A percentile compares a stretch with the other conserved stretches of the same genome.
Evolutionary conservation across 23 red algal genomes (phyloP).

Genomic region (Gracilariopsis chorda): DNA sequence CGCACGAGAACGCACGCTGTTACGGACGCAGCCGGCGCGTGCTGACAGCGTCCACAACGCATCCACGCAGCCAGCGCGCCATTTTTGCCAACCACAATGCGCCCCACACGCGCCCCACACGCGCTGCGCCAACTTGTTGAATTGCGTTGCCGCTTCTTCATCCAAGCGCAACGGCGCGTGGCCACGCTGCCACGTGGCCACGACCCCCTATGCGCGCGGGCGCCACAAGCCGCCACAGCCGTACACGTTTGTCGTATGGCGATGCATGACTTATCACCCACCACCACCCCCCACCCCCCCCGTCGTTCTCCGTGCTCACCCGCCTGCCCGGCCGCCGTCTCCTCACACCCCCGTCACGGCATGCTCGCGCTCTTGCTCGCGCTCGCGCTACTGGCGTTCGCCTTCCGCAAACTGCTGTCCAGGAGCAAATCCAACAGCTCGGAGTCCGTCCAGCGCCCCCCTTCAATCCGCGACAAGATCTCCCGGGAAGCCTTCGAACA

Average conservation of each 20-base stretch:
- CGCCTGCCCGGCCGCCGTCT: not conserved
- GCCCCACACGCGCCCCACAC: not conserved
- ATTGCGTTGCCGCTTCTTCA: too few relatives aligned
- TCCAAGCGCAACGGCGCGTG: not conserved
- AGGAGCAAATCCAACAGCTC: too few relatives aligned
- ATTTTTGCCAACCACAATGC: not conserved
- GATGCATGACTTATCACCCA: not conserved
- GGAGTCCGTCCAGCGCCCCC: too few relatives aligned
- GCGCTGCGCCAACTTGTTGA: too few relatives aligned
- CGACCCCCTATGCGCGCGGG: not conserved
- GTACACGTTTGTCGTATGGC: not conserved
- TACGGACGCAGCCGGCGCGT: too few relatives aligned
- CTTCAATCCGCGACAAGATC: too few relatives aligned
- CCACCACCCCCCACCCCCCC: too few relatives aligned
- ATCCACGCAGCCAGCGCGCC: not conserved
- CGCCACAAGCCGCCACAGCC: not conserved
- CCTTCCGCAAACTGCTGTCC: not conserved
- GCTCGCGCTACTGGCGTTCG: not conserved
- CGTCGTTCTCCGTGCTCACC: not conserved
- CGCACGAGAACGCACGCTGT: too few relatives aligned
- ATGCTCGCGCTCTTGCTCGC: not conserved
- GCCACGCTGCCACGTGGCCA: not conserved
- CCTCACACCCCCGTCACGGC: not conserved
- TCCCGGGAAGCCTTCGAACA: too few relatives aligned
- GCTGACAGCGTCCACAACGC: too few relatives aligned